Evolutionary conservation across 306 rosid species (phyloP), one percentile per base, ranked within the genome.

Genomic region (Medicago lupulina): DNA sequence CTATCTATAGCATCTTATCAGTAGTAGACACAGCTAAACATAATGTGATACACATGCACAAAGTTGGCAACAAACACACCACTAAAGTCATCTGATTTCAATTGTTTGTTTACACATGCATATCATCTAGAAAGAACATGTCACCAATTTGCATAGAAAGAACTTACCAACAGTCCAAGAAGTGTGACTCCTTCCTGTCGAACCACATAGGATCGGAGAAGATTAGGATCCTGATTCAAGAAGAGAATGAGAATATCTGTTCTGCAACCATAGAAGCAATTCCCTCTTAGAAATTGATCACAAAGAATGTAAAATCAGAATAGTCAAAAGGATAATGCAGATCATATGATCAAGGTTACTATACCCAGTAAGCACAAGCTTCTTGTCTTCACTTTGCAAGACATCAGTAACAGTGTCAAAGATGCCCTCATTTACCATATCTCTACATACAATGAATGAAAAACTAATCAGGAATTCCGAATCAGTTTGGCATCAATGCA

Each of bases 171-270:
- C 46, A 91, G 79, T 67, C 97, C 97, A 40, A 93, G 83, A 79
- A 93, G 97, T 53, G 88, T 81, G 70, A 82, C 66, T 75, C 98
- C 98, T 87, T 93, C 98, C 82, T 74, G 93, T 54, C 84, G 88
- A 86, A 89, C 93, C 82, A 93, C 97, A 83, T 87, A 89, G 23
- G 97, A 87, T 54, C 93, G 88, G 69, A 93, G 86, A 83, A 93
- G 89, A 77, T 83, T 88, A 74, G 98, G 97, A 86, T 93, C 98
- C 86, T 93, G 97, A 83, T 89, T 93, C 88, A 93, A 80, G 87
- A 93, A 93, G 83, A 91, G 96, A 84, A 88, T 87, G 71, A 93
- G 92, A 90, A 93, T 86, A 81, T 93, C 97, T 89, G 98, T 91
- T 91, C 97, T 93, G 98, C 98, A 93, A 80, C 86, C 92, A 88